These are phyloP conservation scores for Bondarzewia mesenterica DNA, from an alignment of 1,284 basidiomycete species.

Conservation along the genomic window DNA sequence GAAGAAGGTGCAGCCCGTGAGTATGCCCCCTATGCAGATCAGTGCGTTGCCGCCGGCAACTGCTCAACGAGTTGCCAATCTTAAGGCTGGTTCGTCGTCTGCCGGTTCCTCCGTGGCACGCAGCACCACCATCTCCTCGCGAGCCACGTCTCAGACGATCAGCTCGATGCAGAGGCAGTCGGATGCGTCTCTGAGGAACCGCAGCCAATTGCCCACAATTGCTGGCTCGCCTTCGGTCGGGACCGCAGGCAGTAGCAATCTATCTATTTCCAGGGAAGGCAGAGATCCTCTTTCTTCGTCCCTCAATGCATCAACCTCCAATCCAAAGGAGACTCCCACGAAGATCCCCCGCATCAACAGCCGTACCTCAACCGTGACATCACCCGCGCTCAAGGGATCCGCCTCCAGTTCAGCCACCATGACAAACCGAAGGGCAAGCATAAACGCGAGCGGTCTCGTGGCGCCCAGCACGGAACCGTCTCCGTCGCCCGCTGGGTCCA, in stretches of 20 bases:
- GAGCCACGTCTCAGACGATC: conserved; percentile 64
- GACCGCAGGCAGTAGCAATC: conserved; percentile 35
- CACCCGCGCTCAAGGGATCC: conserved; percentile 50
- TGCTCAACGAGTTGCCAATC: conserved; percentile 69
- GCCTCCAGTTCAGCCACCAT: conserved; percentile 23
- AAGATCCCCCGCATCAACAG: conserved; percentile 92
- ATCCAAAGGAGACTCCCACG: conserved; percentile 78
- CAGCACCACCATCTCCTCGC: conserved; percentile 41
- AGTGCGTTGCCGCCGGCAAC: conserved; percentile 72
- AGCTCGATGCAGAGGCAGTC: conserved; percentile 79
- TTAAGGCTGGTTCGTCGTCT: conserved; percentile 45
- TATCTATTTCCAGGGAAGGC: conserved; percentile 32
- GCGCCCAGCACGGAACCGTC: conserved; percentile 53
- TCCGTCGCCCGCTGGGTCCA: conserved; percentile 39
- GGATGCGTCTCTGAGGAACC: conserved; percentile 66
- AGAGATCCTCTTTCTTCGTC: conserved; percentile 51
- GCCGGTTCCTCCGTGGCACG: conserved; percentile 28
- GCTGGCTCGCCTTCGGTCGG: conserved; percentile 85
- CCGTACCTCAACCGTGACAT: conserved; percentile 60
- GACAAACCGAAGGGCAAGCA: conserved; percentile 53
- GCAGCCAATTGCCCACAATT: conserved; percentile 78
- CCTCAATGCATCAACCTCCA: conserved; percentile 39
- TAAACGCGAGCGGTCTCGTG: conserved; percentile 37
- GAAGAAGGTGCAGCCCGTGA: conserved; percentile 59
- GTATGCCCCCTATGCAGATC: conserved; percentile 84